These are phyloP conservation scores for Chrysoporthe puriensis DNA, from an alignment of 2,329 filamentous ascomycete species.

Conservation along the genomic window DNA sequence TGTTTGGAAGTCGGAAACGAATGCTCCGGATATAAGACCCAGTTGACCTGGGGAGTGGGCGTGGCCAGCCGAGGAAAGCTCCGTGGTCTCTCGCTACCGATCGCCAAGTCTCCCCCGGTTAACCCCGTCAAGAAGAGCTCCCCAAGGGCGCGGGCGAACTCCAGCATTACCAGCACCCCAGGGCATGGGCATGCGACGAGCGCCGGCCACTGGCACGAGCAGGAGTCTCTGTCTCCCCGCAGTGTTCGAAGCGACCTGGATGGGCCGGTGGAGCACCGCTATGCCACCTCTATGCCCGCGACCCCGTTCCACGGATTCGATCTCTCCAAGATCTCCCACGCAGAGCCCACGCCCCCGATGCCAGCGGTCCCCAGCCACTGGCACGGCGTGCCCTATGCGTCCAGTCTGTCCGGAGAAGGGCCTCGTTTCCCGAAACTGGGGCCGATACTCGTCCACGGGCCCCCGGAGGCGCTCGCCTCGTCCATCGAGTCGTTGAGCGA, in stretches of 20 bases:
- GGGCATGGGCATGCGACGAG: slow-evolving; percentile 35
- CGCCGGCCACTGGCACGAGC: slow-evolving; percentile 45
- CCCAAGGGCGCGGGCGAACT: slow-evolving; percentile 50
- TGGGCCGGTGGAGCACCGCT: slow-evolving; percentile 42
- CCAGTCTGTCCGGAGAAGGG: slow-evolving; percentile 44
- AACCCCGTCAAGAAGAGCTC: slow-evolving; percentile 53
- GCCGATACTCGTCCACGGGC: slow-evolving; percentile 42
- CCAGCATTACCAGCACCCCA: slow-evolving; percentile 33
- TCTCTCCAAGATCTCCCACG: slow-evolving; percentile 56
- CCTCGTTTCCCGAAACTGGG: slow-evolving; percentile 50
- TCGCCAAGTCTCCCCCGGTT: slow-evolving; percentile 64
- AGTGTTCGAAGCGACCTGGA: slow-evolving; percentile 42
- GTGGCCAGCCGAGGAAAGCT: slow-evolving; percentile 96
- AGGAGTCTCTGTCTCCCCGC: slow-evolving; percentile 41
- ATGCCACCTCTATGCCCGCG: slow-evolving; percentile 47
- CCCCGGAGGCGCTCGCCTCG: slow-evolving; percentile 55
- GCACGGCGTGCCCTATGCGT: slow-evolving; percentile 52
- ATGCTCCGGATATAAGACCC: slow-evolving; percentile 95
- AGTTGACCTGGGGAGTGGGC: slow-evolving; percentile 93
- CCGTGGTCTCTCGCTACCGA: slow-evolving; percentile 78
- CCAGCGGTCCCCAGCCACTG: slow-evolving; percentile 45
- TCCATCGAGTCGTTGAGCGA: slow-evolving; percentile 65
- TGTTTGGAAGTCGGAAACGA: slow-evolving; percentile 91
- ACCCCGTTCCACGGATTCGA: slow-evolving; percentile 47
- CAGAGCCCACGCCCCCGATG: slow-evolving; percentile 46